phyloP scores from a whole-genome alignment of 805 yeast species.

The Candida gorgasii region DNA sequence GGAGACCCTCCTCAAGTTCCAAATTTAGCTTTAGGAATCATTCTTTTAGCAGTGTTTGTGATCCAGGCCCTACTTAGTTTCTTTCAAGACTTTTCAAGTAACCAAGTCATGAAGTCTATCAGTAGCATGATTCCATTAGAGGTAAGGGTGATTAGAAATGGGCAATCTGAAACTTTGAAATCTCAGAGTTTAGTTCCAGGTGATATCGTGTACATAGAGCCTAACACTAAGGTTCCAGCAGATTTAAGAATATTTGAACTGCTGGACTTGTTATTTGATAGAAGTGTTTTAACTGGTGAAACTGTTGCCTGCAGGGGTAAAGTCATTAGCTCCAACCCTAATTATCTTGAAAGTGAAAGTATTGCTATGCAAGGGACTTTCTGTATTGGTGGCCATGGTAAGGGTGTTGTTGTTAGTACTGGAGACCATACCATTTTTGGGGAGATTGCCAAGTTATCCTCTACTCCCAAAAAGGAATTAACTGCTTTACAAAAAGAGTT shows the following conservation, averaged over 20 bases:
- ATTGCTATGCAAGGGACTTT: slow-evolving; percentile 50
- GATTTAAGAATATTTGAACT: slow-evolving; percentile 45
- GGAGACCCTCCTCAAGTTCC: slow-evolving; percentile 48
- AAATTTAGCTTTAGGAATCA: slow-evolving; percentile 44
- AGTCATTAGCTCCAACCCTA: slow-evolving; percentile 25
- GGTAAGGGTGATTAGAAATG: slow-evolving; percentile 36
- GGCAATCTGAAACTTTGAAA: slow-evolving; percentile 24
- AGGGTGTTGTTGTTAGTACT: slow-evolving; percentile 43
- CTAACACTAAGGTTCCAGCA: slow-evolving; percentile 48
- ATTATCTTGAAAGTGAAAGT: slow-evolving; percentile 43
- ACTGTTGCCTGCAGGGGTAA: slow-evolving; percentile 41
- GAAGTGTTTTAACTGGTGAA: slow-evolving; percentile 51
- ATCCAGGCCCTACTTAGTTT: slow-evolving; percentile 47
- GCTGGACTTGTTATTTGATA: slow-evolving; percentile 43
- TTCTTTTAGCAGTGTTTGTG: slow-evolving; percentile 39
- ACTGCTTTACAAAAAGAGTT: slow-evolving; percentile 46
- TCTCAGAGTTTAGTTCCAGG: slow-evolving; percentile 47
- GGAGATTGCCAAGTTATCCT: slow-evolving; percentile 42
- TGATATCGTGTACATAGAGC: slow-evolving; percentile 37
- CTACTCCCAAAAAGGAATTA: slow-evolving; percentile 36
- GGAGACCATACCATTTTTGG: slow-evolving; percentile 50
- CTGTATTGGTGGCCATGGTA: slow-evolving; percentile 45
- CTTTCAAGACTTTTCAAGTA: slow-evolving; percentile 48
- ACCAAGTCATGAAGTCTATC: slow-evolving; percentile 50
- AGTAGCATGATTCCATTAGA: slow-evolving; percentile 42